Conservation (phyloP, 116 monocot species). For the Iris pallida region DNA sequence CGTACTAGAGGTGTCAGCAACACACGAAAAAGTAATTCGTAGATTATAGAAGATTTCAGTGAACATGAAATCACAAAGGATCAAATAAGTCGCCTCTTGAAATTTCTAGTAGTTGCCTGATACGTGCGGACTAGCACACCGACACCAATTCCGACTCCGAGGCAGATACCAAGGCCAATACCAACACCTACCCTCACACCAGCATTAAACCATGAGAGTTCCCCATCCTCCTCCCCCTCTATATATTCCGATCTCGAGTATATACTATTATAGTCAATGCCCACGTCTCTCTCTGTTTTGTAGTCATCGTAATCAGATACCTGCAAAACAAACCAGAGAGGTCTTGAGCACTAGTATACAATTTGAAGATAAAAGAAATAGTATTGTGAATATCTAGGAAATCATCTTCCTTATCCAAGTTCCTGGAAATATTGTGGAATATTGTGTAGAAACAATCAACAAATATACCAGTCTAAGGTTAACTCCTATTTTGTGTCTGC, state of each 20-base stretch:
- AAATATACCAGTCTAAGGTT: no score
- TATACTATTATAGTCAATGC: conserved; percentile 20
- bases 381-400: no score
- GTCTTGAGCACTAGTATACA: neutral
- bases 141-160: conserved; percentile 46
- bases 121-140: conserved; percentile 36
- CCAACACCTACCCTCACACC: conserved; percentile 55
- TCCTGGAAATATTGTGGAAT: no score
- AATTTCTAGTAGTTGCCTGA: conserved; percentile 31
- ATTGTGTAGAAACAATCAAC: no score
- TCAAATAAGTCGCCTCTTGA: conserved; percentile 24
- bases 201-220: conserved; percentile 56
- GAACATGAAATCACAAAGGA: neutral
- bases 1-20: no score
- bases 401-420: no score
- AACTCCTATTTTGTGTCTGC: no score
- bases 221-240: conserved; percentile 28
- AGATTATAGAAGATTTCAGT: neutral
- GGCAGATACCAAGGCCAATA: conserved; percentile 39
- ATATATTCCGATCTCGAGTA: conserved; percentile 20
- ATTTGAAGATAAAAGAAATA: neutral
- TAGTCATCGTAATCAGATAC: conserved; percentile 16
- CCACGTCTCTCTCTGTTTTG: conserved; percentile 19
- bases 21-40: neutral
- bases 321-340: conserved; percentile 14